Percentiles rank a stretch among this genome's conserved stretches.
Evolutionary conservation across 805 yeast genomes (phyloP).

Genomic region (Spencermartinsiella europaea): DNA sequence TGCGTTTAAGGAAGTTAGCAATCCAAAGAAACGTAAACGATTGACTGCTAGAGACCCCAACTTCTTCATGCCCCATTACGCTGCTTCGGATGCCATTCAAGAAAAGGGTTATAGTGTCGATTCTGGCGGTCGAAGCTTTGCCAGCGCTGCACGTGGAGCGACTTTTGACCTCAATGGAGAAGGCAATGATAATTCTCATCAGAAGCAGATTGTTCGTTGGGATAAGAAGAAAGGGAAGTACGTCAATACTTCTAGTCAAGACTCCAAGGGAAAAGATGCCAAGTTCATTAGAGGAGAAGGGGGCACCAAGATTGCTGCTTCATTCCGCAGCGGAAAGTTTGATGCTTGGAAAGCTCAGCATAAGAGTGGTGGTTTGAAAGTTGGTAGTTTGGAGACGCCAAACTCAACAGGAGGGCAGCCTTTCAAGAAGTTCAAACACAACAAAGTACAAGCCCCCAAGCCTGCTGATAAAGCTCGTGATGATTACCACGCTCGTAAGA

Average conservation of each 20-base stretch:
- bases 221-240: constrained; percentile 90
- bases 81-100: constrained; percentile 72
- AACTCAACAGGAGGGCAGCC: constrained; percentile 25
- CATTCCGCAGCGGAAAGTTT: constrained; percentile 83
- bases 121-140: constrained; percentile 50
- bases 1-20: constrained; percentile 38
- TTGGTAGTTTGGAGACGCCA: constrained; percentile 48
- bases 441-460: constrained; percentile 72
- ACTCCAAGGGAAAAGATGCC: constrained; percentile 39
- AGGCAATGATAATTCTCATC: constrained; percentile 62
- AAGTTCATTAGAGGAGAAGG: constrained; percentile 91
- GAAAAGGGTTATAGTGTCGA: constrained; percentile 64
- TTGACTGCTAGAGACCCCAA: constrained; percentile 63
- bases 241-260: constrained; percentile 68
- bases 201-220: constrained; percentile 75
- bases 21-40: constrained; percentile 31
- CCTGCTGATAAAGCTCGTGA: constrained; percentile 90
- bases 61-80: constrained; percentile 82
- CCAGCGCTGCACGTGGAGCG: constrained; percentile 78
- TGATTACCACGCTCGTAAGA: constrained; percentile 75
- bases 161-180: constrained; percentile 77
- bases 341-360: constrained; percentile 86
- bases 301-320: constrained; percentile 89
- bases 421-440: constrained; percentile 59
- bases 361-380: constrained; percentile 42